Evolutionary conservation across 352 stramenopile species (phyloP), one percentile per base, ranked within the genome.

Genomic region (Phytopythium chamaehyphon): DNA sequence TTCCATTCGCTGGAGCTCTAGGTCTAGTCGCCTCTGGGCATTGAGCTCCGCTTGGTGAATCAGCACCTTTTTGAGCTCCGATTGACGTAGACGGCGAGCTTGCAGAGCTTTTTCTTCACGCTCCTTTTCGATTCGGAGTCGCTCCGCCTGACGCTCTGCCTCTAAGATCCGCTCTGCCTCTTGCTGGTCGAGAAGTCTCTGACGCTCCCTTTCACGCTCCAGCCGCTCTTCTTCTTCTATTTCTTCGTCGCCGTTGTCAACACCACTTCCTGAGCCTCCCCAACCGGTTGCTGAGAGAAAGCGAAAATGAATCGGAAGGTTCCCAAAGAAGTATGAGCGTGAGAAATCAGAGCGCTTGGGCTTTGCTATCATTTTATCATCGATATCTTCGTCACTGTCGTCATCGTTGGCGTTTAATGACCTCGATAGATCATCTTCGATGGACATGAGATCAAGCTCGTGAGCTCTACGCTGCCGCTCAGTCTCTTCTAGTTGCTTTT

Each of bases 171-270:
- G 73, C 42, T 88, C 76, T 3, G 71, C 73, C 44, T 88, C 75
- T 33, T 79, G 73, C 18, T 76, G 57, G 8, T 90, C 80, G 24
- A 90, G 49, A 16, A 76, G 51, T n/a, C 73, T 68, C 40, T 88
- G 80, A 3, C 64, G 71, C 48, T 85, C 61, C 3, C 63, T 68
- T 47, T 90, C 79, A 6, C 57, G 74, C 42, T 83, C 74, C 1
- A 88, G 46, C 2, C 66, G 61, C 48, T 90, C 76, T 58, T 86
- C 71, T 55, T 88, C 77, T 48, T 90, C 80, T 16, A 73, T 58
- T 47, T 88, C 80, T 64, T 90, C 80, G 24, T 90, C 80, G 6
- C 76, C 76, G 21, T 90, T 90, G 21, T 90, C 68, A 8, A 87
- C 51, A 1, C 76, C 79, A 56, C 75, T 87, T 31, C 79, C 76